phyloP scores from a whole-genome alignment of 345 rosid species.

The Adansonia digitata region DNA sequence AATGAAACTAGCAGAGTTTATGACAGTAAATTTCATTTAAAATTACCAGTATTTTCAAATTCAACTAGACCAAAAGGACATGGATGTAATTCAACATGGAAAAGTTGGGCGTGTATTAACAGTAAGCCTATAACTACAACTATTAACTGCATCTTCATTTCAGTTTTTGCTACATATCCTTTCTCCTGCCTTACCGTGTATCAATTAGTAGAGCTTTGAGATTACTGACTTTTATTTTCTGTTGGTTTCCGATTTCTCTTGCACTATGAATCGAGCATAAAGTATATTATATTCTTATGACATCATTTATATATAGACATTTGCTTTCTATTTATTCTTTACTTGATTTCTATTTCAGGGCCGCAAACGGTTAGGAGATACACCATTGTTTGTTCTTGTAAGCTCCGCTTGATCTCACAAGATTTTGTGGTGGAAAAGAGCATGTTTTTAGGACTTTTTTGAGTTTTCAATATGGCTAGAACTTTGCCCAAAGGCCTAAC shows the following conservation, averaged over 20 bases:
- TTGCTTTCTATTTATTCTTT: neutral
- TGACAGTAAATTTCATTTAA: neutral
- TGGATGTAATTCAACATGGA: neutral
- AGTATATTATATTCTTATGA: neutral
- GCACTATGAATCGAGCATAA: neutral
- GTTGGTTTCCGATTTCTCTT: neutral
- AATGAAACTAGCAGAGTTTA: neutral
- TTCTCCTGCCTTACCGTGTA: neutral
- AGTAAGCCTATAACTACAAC: neutral
- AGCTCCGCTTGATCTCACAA: conserved; percentile 30
- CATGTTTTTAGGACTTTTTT: neutral
- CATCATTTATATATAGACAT: neutral
- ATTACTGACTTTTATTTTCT: neutral
- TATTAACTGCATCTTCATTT: neutral
- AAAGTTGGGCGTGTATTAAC: neutral
- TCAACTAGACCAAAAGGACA: neutral
- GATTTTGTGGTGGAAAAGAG: neutral
- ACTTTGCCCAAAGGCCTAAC: conserved; percentile 17
- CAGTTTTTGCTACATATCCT: neutral
- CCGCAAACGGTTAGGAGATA: conserved; percentile 66
- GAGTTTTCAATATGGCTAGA: conserved; percentile 5
- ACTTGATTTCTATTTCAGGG: conserved; percentile 42
- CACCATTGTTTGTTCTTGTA: conserved; percentile 73
- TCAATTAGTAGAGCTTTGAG: neutral
- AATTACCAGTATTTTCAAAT: neutral